These are phyloP conservation scores for Scedosporium apiospermum DNA, from an alignment of 2,329 filamentous ascomycete species.

Conservation along the genomic window DNA sequence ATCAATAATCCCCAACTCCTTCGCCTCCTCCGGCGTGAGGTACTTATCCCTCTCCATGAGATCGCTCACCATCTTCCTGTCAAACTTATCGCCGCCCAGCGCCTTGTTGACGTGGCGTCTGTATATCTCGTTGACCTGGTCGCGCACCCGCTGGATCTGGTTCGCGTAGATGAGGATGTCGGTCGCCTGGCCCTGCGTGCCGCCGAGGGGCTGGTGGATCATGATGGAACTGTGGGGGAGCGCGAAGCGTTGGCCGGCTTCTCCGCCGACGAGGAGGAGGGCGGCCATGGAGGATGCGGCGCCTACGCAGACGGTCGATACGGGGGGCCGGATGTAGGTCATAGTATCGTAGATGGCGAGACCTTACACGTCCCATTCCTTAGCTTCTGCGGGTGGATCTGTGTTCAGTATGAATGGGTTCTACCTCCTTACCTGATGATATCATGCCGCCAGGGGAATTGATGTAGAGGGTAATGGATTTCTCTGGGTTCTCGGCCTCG, in stretches of 20 bases:
- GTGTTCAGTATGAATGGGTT: neutral
- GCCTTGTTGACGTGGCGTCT: conserved; percentile 72
- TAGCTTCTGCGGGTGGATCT: too few species aligned
- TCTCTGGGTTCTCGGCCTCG: conserved; percentile 90
- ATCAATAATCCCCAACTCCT: conserved; percentile 86
- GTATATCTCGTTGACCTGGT: conserved; percentile 86
- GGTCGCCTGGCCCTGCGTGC: conserved; percentile 53
- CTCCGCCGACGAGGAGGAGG: conserved; percentile 76
- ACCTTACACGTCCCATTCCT: conserved; percentile 27
- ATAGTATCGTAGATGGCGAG: conserved; percentile 97
- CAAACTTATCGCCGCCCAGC: conserved; percentile 61
- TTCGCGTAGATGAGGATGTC: conserved; percentile 97
- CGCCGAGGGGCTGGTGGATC: conserved; percentile 90
- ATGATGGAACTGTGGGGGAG: conserved; percentile 93
- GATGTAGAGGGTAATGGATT: conserved; percentile 95
- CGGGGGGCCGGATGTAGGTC: conserved; percentile 88
- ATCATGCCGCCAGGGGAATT: conserved; percentile 93
- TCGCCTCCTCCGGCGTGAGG: conserved; percentile 77
- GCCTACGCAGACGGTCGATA: conserved; percentile 90
- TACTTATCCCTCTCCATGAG: conserved; percentile 98
- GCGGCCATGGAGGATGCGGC: conserved; percentile 94
- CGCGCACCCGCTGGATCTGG: conserved; percentile 81
- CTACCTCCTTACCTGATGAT: conserved; percentile 43
- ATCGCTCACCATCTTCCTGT: conserved; percentile 73
- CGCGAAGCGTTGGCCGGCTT: conserved; percentile 75